Conservation (phyloP, 2,329 filamentous ascomycete genomes). For the Ploettnerulaceae sp. region DNA sequence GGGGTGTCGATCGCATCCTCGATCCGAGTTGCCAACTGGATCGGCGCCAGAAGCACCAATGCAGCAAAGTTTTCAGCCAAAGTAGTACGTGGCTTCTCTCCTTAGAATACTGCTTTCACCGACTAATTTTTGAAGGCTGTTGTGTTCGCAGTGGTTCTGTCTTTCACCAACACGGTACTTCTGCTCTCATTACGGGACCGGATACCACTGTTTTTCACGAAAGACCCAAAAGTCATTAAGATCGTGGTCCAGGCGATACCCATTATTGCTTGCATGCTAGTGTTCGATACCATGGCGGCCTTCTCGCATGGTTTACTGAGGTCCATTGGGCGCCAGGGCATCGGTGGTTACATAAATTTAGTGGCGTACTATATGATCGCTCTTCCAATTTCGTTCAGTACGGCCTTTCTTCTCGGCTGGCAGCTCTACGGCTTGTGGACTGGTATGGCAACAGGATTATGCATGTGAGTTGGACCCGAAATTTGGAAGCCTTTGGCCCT, state of each 20-base stretch:
- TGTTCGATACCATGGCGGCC: not conserved
- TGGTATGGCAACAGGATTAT: not conserved
- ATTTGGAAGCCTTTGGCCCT: not conserved
- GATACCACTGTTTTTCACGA: not conserved
- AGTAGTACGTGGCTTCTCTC: not conserved
- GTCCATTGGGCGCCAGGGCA: not conserved
- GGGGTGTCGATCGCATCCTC: not conserved
- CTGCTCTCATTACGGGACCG: not conserved
- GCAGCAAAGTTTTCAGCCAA: not conserved
- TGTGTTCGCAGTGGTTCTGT: not conserved
- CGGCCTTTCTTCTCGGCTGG: not conserved
- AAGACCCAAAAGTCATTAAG: not conserved
- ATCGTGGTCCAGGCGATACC: not conserved
- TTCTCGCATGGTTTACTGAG: not conserved
- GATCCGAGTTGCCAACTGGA: not conserved
- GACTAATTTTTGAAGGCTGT: not conserved
- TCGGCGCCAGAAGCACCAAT: not conserved
- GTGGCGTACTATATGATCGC: not conserved
- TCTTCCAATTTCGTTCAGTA: not conserved
- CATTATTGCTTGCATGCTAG: not conserved
- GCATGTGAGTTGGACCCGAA: not conserved
- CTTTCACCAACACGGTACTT: not conserved
- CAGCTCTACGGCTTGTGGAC: not conserved
- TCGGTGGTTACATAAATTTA: not conserved
- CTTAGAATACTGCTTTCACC: not conserved